Evolutionary conservation across 257 asterid species (phyloP).

Genomic region (Plectranthus barbatus): DNA sequence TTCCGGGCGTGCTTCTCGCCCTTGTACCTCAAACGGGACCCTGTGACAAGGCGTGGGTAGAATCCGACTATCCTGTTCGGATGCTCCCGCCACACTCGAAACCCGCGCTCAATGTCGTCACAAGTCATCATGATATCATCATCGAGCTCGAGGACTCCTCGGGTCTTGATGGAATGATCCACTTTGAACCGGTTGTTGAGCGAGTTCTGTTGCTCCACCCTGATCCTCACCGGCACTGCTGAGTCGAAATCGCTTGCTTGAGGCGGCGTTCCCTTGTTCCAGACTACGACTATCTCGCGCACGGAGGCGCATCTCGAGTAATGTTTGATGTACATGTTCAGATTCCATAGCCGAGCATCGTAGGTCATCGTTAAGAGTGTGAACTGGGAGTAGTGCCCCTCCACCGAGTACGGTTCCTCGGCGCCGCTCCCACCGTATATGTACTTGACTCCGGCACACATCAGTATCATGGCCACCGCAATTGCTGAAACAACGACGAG

Average conservation of each 20-base stretch:
- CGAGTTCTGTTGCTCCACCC: constrained; percentile 69
- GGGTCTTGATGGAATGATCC: constrained; percentile 69
- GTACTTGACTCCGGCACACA: constrained; percentile 53
- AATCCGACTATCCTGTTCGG: constrained; percentile 84
- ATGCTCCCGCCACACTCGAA: constrained; percentile 76
- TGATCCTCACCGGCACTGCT: constrained; percentile 71
- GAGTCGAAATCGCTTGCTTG: constrained; percentile 55
- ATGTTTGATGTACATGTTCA: constrained; percentile 74
- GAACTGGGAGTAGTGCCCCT: constrained; percentile 78
- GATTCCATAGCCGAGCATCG: constrained; percentile 93
- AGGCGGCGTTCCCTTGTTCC: constrained; percentile 93
- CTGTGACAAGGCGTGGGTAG: constrained; percentile 63
- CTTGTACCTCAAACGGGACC: constrained; percentile 40
- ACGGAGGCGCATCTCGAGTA: constrained; percentile 92
- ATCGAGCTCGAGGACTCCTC: constrained; percentile 85
- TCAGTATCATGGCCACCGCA: constrained; percentile 24
- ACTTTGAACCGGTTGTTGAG: constrained; percentile 74
- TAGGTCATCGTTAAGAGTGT: constrained; percentile 86
- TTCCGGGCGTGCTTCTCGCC: constrained; percentile 75
- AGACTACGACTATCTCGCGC: constrained; percentile 90
- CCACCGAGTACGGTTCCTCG: constrained; percentile 62
- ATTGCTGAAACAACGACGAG: constrained; percentile 32
- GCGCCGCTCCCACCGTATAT: constrained; percentile 84
- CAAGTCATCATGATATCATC: constrained; percentile 96
- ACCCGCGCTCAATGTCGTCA: constrained; percentile 89